These are phyloP conservation scores for Polyrhizophydium stewartii DNA, from an alignment of 371 early-diverging fungal genomes.

Conservation along the genomic window DNA sequence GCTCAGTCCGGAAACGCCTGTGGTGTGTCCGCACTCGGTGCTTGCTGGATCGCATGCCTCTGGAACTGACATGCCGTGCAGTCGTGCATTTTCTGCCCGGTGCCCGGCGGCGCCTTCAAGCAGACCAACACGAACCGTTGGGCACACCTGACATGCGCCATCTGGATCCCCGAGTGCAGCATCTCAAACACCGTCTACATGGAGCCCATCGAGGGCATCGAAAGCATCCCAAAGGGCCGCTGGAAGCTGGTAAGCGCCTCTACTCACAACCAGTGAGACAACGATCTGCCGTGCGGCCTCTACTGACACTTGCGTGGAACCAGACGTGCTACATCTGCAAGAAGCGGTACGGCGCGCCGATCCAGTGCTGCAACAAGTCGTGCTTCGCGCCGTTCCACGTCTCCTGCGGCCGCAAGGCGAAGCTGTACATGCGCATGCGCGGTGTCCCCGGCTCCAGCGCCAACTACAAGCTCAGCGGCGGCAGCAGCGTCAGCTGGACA, in stretches of 20 bases:
- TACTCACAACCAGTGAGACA: too few relatives aligned
- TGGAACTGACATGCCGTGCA: slow-evolving; percentile 6
- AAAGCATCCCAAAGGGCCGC: slow-evolving; percentile 80
- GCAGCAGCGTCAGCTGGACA: too few relatives aligned
- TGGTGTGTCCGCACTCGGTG: slow-evolving; percentile 31
- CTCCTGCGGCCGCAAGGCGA: slow-evolving; percentile 86
- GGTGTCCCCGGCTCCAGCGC: slow-evolving; percentile 2
- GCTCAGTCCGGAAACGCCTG: slow-evolving; percentile 85
- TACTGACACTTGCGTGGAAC: too few relatives aligned
- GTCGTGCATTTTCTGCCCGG: slow-evolving; percentile 91
- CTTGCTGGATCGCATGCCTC: neutral
- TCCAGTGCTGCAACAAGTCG: slow-evolving; percentile 86
- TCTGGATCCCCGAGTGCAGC: slow-evolving; percentile 94
- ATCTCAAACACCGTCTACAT: slow-evolving; percentile 89
- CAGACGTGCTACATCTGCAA: slow-evolving; percentile 85
- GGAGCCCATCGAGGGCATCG: slow-evolving; percentile 95
- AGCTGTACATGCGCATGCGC: slow-evolving; percentile 79
- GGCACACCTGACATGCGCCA: slow-evolving; percentile 95
- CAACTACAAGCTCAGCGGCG: too few relatives aligned
- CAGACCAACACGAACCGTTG: slow-evolving; percentile 88
- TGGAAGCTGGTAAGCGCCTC: slow-evolving; percentile 64
- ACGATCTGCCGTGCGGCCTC: too few relatives aligned
- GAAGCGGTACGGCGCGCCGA: slow-evolving; percentile 81
- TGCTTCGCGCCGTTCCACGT: slow-evolving; percentile 93
- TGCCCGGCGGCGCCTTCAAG: slow-evolving; percentile 95